Conservation (phyloP, 2,329 filamentous ascomycete genomes). For the Monilinia fructicola region DNA sequence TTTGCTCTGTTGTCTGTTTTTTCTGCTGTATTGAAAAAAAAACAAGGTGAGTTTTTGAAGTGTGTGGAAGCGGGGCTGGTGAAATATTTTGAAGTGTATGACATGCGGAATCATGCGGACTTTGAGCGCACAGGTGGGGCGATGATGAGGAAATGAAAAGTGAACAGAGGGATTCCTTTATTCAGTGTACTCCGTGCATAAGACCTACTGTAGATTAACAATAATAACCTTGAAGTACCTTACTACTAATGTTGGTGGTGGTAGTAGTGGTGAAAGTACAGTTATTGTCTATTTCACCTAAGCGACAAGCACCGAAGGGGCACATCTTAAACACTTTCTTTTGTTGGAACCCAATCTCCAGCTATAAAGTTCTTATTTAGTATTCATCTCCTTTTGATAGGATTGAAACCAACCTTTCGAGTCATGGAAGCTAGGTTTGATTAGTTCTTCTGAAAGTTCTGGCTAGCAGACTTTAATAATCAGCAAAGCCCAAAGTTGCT, state of each 20-base stretch:
- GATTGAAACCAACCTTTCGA: not conserved
- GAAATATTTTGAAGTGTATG: not conserved
- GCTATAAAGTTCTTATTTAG: no score
- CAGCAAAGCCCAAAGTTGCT: not conserved
- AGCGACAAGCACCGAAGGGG: not conserved
- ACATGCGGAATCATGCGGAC: no score
- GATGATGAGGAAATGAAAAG: no score
- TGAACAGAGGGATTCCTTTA: no score
- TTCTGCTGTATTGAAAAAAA: not conserved
- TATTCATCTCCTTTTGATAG: not conserved
- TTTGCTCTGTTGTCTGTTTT: not conserved
- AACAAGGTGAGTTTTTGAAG: not conserved
- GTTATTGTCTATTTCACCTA: not conserved
- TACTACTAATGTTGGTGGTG: not conserved
- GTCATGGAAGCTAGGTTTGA: not conserved
- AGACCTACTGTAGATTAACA: not conserved
- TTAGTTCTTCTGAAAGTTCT: not conserved
- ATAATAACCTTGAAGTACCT: no score
- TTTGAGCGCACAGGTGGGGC: no score
- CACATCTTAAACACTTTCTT: not conserved
- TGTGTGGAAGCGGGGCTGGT: not conserved
- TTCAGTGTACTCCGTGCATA: no score
- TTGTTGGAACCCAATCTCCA: no score
- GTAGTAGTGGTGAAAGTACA: not conserved
- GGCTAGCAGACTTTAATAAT: not conserved